Evolutionary conservation across 495 filamentous ascomycete genomes (phyloP), one percentile per base, ranked within the genome.

Genomic region (Xylaria intraflava): DNA sequence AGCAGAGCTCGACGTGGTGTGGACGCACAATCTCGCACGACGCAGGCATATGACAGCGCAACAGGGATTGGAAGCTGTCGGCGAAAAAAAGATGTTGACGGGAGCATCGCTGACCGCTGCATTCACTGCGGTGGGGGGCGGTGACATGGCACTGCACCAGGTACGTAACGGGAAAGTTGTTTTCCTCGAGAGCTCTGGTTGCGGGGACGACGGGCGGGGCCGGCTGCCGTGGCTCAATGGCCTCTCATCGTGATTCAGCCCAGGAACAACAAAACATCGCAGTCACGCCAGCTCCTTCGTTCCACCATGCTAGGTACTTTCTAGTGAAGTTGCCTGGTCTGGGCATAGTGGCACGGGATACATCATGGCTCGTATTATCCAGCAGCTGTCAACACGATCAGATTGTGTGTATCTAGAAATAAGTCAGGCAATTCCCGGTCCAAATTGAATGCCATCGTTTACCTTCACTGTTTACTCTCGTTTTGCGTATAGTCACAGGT

Each of bases 121-220:
- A 35, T 38, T 14, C 30, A 45, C 40, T 46, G 6, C 16, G 5
- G 43, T 42, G 40, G 26, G 46, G 51, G 55, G 49, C 51, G 52
- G 58, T 66, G 64, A 66, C 61, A 55, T 64, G 61, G 63, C 63
- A 66, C 58, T 62, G 64, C 35, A 17, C 14, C 35, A 38, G 35
- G 38, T 27, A 39, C 55, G 47, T 50, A 49, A 33, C 44, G 33
- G 45, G 45, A 52, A 62, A 42, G 57, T 65, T 66, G 64, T 66
- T 66, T 64, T 66, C 44, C 33, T 54, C 41, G 2, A 40, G 44
- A 24, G 36, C 30, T 55, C 51, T 39, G 56, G 64, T 66, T 64
- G 64, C 64, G 64, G 61, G 61, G 64, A 49, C 62, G 59, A 66
- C 64, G 61, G 60, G 64, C 33, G 53, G 27, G 17, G 43, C 49